A percentile compares a stretch with the other conserved stretches of the same genome.
These are phyloP conservation scores for Pyronema omphalodes DNA, from an alignment of 495 filamentous ascomycete genomes.

Conservation along the genomic window DNA sequence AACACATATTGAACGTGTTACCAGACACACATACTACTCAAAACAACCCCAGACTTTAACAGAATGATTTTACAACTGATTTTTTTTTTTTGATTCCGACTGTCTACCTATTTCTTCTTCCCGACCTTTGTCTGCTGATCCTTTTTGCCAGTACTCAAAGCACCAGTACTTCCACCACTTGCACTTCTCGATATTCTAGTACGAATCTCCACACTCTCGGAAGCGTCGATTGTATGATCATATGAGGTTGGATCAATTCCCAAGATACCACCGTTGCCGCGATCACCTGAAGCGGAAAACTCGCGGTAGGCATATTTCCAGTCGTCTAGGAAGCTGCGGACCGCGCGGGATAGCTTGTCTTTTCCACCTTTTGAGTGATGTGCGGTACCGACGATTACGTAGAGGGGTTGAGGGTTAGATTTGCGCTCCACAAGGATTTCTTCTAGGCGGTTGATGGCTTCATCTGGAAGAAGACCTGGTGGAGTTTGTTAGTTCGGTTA, in stretches of 20 bases:
- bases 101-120: slow-evolving; percentile 1
- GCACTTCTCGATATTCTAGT: neutral
- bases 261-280: slow-evolving; percentile 78
- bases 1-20: too few relatives aligned
- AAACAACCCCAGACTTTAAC: too few relatives aligned
- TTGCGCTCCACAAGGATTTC: slow-evolving; percentile 66
- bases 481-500: neutral
- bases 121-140: neutral
- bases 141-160: neutral
- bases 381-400: slow-evolving; percentile 89
- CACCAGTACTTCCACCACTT: neutral
- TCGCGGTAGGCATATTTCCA: slow-evolving; percentile 93
- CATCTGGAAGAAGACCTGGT: slow-evolving; percentile 68
- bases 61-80: too few relatives aligned
- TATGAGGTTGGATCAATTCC: slow-evolving; percentile 83
- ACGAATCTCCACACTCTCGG: neutral
- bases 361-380: slow-evolving; percentile 98
- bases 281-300: slow-evolving; percentile 84
- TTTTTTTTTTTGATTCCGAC: slow-evolving; percentile 1
- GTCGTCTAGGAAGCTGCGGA: slow-evolving; percentile 79
- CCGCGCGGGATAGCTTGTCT: slow-evolving; percentile 92
- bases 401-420: slow-evolving; percentile 55
- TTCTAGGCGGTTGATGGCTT: slow-evolving; percentile 89
- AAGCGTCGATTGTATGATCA: slow-evolving; percentile 43
- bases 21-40: too few relatives aligned